Evolutionary conservation across 2,329 filamentous ascomycete species (phyloP), one percentile per base, ranked within the genome.

Genomic region (Penicillium italicum): DNA sequence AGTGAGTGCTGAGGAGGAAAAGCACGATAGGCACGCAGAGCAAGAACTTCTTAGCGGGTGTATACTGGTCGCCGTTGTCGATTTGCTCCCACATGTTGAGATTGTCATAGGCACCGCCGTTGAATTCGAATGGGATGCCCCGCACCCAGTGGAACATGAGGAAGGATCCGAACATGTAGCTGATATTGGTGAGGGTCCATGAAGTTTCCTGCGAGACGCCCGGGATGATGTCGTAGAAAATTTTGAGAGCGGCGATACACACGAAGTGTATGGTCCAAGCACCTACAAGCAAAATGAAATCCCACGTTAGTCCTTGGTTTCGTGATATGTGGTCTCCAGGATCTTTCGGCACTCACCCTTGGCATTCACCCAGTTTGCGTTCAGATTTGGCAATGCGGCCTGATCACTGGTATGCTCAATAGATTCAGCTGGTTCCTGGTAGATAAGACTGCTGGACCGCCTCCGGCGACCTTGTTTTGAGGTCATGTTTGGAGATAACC

Each of bases 81-180:
- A 99, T 99, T 79, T 99, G 94, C 80, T 99, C 94, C 94, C 94
- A 99, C 94, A 99, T 97, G 79, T 97, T 99, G 71, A 99, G 83
- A 76, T 99, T 97, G 81, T 99, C 94, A 76, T 97, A 99, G 66
- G 94, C 94, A 57, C 94, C 94, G 54, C 90, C 88, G 73, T 99
- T 99, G 83, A 99, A 99, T 76, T 99, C 94, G 72, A 99, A 99
- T 6, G 94, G 94, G 44, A 97, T 91, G 66, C 94, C 94, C 72
- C 93, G 91, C 66, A 99, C 94, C 82, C 91, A 96, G 78, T 99
- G 94, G 78, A 99, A 99, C 94, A 99, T 99, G 76, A 99, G 85
- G 76, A 97, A 99, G 40, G 93, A 97, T 69, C 91, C 92, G 70
- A 94, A 89, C 92, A 97, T 97, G 82, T 99, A 99, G 49, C 91